Conservation (phyloP, 139 green algal genomes). For the Coccomyxa sp. region DNA sequence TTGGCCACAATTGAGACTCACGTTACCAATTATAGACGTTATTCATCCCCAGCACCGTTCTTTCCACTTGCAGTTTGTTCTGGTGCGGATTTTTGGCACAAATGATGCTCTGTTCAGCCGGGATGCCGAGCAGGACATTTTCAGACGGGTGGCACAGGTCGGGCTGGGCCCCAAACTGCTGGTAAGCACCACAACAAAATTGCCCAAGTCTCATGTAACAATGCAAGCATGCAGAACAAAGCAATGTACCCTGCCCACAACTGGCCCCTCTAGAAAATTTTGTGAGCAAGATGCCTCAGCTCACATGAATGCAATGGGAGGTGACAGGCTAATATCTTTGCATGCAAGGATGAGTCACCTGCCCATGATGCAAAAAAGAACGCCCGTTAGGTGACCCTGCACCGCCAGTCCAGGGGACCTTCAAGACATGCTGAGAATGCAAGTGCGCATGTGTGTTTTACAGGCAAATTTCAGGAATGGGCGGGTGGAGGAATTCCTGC, state of each 20-base stretch:
- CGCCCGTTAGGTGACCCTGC: too few species aligned
- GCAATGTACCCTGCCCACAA: background rate
- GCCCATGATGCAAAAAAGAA: too few species aligned
- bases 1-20: too few species aligned
- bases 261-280: background rate
- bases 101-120: conserved; percentile 34
- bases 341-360: too few species aligned
- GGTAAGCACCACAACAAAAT: conserved; percentile 10
- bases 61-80: conserved; percentile 9
- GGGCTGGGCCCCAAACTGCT: conserved; percentile 55
- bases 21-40: too few species aligned
- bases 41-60: too few species aligned
- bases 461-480: conserved; percentile 49
- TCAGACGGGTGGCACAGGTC: conserved; percentile 25
- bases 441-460: too few species aligned
- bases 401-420: too few species aligned
- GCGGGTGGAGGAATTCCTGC: conserved; percentile 60
- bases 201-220: too few species aligned
- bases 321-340: background rate
- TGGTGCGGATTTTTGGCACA: conserved; percentile 37
- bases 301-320: background rate
- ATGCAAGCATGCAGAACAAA: too few species aligned
- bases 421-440: too few species aligned
- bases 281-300: background rate
- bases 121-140: conserved; percentile 40